Percentiles rank a stretch among this genome's conserved stretches.
Conservation (phyloP, 139 green algal genomes). For the Chlamydomonas urium region DNA sequence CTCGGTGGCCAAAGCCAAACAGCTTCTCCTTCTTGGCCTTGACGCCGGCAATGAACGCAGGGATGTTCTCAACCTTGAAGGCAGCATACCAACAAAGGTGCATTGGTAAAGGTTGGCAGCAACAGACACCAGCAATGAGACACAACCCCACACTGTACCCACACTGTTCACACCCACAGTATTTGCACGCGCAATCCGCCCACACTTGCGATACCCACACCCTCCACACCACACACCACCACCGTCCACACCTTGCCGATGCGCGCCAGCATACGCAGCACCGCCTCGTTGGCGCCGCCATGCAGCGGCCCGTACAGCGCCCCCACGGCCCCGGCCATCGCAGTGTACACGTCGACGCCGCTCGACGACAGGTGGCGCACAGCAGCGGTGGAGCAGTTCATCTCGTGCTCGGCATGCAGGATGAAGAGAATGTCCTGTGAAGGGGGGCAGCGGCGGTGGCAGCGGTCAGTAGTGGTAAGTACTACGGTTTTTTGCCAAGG, state of each 20-base stretch:
- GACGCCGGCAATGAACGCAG: slow-evolving; percentile 58
- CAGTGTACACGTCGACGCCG: slow-evolving; percentile 96
- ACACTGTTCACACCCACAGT: neutral
- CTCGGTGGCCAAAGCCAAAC: slow-evolving; percentile 95
- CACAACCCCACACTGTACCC: too few species aligned
- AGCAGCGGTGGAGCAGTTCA: slow-evolving; percentile 84
- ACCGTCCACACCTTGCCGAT: slow-evolving; percentile 74
- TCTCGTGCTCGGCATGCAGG: slow-evolving; percentile 97
- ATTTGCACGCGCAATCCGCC: neutral
- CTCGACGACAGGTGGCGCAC: slow-evolving; percentile 45
- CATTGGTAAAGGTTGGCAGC: too few species aligned
- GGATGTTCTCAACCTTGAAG: slow-evolving; percentile 69
- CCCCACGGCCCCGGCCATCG: slow-evolving; percentile 84
- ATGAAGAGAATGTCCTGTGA: slow-evolving; percentile 92
- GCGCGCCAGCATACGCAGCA: slow-evolving; percentile 93
- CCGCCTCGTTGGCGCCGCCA: slow-evolving; percentile 96
- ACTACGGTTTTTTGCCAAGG: too few species aligned
- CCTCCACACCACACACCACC: neutral
- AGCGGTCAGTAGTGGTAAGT: too few species aligned
- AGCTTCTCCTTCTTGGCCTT: slow-evolving; percentile 78
- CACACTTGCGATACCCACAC: neutral
- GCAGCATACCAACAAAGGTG: too few species aligned
- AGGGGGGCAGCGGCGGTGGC: neutral
- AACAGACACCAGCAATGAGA: too few species aligned
- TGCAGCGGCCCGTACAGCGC: slow-evolving; percentile 97